These are phyloP conservation scores for Kurtzmaniella quercitrusa DNA, from an alignment of 1,139 yeast species.

Conservation along the genomic window DNA sequence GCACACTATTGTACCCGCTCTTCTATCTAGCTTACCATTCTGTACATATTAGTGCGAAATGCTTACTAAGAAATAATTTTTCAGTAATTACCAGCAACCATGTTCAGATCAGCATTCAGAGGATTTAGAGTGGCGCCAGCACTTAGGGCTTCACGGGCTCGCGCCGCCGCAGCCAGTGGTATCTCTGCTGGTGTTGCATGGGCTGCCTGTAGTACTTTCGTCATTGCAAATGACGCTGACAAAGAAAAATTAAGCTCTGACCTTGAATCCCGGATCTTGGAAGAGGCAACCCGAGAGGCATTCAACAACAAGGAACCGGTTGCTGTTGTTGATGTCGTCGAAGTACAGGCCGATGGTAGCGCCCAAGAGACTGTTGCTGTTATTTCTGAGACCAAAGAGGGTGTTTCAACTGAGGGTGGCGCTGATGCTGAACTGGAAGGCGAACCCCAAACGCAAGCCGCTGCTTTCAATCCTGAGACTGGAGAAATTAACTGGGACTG, in stretches of 20 bases:
- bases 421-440: constrained; percentile 12
- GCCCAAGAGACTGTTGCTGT: constrained; percentile 9
- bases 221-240: constrained; percentile 12
- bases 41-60: background rate
- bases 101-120: constrained; percentile 1
- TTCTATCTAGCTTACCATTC: too few species aligned
- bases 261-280: constrained; percentile 5
- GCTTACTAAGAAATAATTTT: background rate
- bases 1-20: too few species aligned
- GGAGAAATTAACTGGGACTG: constrained; percentile 99
- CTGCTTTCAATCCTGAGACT: constrained; percentile 94
- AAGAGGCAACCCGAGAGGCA: constrained; percentile 1
- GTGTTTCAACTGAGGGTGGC: constrained; percentile 16
- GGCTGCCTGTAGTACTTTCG: constrained; percentile 3
- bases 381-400: constrained; percentile 4
- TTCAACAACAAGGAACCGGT: background rate
- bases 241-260: constrained; percentile 9
- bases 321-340: constrained; percentile 7
- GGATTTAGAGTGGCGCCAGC: background rate
- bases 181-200: background rate
- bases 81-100: background rate
- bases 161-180: background rate
- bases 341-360: constrained; percentile 8
- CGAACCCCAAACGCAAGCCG: constrained; percentile 35
- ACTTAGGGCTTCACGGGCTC: background rate